phyloP scores from a whole-genome alignment of 768 basidiomycete genomes.

The Mycena epipterygia region DNA sequence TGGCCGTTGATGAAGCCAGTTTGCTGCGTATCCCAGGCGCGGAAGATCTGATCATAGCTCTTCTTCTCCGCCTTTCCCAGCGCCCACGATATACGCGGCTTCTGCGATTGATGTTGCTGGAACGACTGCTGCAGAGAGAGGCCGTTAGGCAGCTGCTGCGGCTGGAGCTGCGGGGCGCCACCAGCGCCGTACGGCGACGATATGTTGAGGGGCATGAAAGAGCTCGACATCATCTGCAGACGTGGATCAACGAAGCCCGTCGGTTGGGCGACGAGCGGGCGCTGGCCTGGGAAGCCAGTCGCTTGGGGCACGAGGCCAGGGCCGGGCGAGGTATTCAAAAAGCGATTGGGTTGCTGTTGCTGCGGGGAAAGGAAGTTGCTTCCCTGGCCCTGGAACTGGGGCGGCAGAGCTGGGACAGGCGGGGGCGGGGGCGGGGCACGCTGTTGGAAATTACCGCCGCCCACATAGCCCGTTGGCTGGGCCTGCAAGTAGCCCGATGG shows the following conservation, averaged over 20 bases:
- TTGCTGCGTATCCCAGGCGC: slow-evolving; percentile 90
- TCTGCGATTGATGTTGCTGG: slow-evolving; percentile 84
- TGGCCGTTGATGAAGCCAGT: slow-evolving; percentile 90
- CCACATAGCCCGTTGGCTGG: slow-evolving; percentile 68
- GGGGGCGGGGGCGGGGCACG: slow-evolving; percentile 66
- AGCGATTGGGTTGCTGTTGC: slow-evolving; percentile 60
- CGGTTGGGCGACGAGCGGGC: slow-evolving; percentile 74
- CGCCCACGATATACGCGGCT: slow-evolving; percentile 86
- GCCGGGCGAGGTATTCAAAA: slow-evolving; percentile 70
- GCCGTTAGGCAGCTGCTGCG: slow-evolving; percentile 56
- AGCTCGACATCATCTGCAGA: slow-evolving; percentile 89
- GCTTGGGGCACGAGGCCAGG: slow-evolving; percentile 63
- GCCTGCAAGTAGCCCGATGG: slow-evolving; percentile 58
- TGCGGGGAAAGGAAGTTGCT: slow-evolving; percentile 56
- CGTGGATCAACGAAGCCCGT: slow-evolving; percentile 90
- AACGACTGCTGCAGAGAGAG: slow-evolving; percentile 85
- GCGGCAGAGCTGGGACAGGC: slow-evolving; percentile 75
- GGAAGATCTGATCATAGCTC: slow-evolving; percentile 95
- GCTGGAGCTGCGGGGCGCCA: slow-evolving; percentile 76
- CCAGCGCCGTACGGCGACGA: slow-evolving; percentile 70
- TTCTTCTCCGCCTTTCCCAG: slow-evolving; percentile 93
- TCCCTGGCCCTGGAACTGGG: slow-evolving; percentile 67
- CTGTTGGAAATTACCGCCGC: slow-evolving; percentile 55
- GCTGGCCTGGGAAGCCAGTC: slow-evolving; percentile 66
- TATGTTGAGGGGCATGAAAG: slow-evolving; percentile 88